Percentiles rank a stretch among this genome's conserved stretches.
Evolutionary conservation across 441 rosid species (phyloP).

Genomic region (Jatropha multifida): DNA sequence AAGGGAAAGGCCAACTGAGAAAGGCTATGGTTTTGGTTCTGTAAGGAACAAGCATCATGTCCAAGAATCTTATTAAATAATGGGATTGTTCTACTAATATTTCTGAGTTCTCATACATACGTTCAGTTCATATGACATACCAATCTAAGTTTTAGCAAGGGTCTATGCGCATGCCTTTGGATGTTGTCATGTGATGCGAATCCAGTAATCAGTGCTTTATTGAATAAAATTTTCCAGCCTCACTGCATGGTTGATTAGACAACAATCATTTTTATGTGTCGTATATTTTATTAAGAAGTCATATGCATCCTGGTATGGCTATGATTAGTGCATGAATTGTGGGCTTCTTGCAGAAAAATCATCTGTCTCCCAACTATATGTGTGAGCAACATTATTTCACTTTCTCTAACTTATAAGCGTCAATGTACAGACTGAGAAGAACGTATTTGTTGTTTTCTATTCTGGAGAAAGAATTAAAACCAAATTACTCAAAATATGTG

Average conservation of each 20-base stretch:
- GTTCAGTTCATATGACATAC: neutral
- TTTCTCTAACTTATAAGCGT: slow-evolving; percentile 27
- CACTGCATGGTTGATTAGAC: neutral
- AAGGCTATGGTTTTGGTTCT: slow-evolving; percentile 9
- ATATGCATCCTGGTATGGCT: neutral
- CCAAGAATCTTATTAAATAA: neutral
- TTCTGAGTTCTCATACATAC: neutral
- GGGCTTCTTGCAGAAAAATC: slow-evolving; percentile 7
- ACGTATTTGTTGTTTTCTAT: slow-evolving; percentile 72
- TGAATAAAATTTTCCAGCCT: slow-evolving; percentile 8
- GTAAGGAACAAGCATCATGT: neutral
- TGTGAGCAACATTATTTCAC: slow-evolving; percentile 14
- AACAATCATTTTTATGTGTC: too few relatives aligned
- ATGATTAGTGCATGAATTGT: slow-evolving; percentile 3
- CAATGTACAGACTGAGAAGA: slow-evolving; percentile 79
- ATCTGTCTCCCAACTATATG: neutral
- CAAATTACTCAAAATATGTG: slow-evolving; percentile 86
- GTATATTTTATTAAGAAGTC: slow-evolving; percentile 2
- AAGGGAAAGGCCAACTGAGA: neutral
- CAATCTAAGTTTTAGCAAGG: neutral
- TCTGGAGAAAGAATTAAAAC: slow-evolving; percentile 87
- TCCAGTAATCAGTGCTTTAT: neutral
- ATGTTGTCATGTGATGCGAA: neutral
- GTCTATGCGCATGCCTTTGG: neutral
- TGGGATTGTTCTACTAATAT: neutral